phyloP scores from a whole-genome alignment of 441 rosid species.

The Pelargonium myrrhifolium region DNA sequence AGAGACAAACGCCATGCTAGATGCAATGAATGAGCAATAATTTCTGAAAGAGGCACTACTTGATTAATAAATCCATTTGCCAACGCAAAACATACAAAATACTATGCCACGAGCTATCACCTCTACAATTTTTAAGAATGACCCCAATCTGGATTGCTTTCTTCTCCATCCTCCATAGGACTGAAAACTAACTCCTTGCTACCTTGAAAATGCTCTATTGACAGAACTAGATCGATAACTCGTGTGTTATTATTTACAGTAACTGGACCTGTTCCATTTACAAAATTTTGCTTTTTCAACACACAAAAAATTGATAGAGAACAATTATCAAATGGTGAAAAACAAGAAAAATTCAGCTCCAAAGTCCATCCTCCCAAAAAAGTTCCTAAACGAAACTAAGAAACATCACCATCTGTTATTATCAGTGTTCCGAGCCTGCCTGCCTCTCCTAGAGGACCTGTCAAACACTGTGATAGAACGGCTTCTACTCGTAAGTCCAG shows the following conservation, averaged over 20 bases:
- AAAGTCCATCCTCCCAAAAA: background rate
- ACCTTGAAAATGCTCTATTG: background rate
- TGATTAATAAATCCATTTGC: background rate
- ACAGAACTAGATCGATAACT: slow-evolving; percentile 15
- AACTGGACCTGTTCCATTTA: slow-evolving; percentile 23
- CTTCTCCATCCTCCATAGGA: background rate
- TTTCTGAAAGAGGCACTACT: background rate
- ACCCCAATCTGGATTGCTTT: too few relatives aligned
- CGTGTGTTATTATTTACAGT: slow-evolving; percentile 31
- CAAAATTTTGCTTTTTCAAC: slow-evolving; percentile 20
- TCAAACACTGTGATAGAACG: slow-evolving; percentile 20
- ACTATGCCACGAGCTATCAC: too few relatives aligned
- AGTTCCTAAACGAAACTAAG: slow-evolving; percentile 4
- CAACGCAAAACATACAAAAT: too few relatives aligned
- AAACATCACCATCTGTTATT: slow-evolving; percentile 23
- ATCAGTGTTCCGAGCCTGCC: slow-evolving; percentile 23
- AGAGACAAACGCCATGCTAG: slow-evolving; percentile 5
- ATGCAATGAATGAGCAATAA: background rate
- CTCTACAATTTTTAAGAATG: too few relatives aligned
- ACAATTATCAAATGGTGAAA: slow-evolving; percentile 5
- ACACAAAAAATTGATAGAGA: slow-evolving; percentile 12
- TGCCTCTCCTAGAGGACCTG: slow-evolving; percentile 30
- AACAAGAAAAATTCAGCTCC: too few relatives aligned
- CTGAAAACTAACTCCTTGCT: slow-evolving; percentile 18
- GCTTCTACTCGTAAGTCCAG: slow-evolving; percentile 27